Percentiles rank a stretch among this genome's conserved stretches.
These are phyloP conservation scores for Phialophora macrospora DNA, from an alignment of 2,329 filamentous ascomycete species.

Conservation along the genomic window DNA sequence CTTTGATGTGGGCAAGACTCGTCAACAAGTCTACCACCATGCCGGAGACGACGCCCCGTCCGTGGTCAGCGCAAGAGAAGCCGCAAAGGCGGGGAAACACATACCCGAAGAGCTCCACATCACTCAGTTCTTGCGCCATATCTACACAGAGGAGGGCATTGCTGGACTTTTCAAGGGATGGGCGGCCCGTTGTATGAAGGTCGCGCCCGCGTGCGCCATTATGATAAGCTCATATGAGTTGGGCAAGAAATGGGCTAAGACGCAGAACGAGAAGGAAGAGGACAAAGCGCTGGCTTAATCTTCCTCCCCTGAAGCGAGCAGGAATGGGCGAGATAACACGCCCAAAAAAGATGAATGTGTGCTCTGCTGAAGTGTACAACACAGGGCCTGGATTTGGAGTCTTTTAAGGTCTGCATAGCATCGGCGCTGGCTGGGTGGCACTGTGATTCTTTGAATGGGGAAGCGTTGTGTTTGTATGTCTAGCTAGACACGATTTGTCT, in stretches of 20 bases:
- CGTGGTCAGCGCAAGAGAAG: conserved; percentile 29
- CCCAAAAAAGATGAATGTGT: neutral
- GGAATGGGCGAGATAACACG: neutral
- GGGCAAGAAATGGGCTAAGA: conserved; percentile 83
- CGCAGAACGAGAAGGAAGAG: conserved; percentile 67
- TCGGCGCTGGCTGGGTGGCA: conserved; percentile 1
- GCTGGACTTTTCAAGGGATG: conserved; percentile 86
- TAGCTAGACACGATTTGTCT: neutral
- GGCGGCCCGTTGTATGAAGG: conserved; percentile 89
- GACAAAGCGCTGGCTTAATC: conserved; percentile 13
- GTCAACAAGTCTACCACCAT: conserved; percentile 82
- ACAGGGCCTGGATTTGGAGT: conserved; percentile 1
- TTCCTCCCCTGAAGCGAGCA: neutral
- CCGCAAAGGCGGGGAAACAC: conserved; percentile 35
- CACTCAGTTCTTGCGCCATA: conserved; percentile 83
- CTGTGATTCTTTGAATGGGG: neutral
- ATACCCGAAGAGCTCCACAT: conserved; percentile 77
- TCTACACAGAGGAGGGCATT: conserved; percentile 82
- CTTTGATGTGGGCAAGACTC: conserved; percentile 96
- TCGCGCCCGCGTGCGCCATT: conserved; percentile 94
- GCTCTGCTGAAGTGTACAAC: conserved; percentile 4
- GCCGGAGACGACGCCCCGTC: conserved; percentile 47
- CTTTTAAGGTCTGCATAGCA: conserved; percentile 9
- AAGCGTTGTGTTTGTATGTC: neutral
- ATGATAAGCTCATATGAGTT: conserved; percentile 99